phyloP scores from a whole-genome alignment of 108 stramenopile genomes.

The Nannochloropsis oceanica region DNA sequence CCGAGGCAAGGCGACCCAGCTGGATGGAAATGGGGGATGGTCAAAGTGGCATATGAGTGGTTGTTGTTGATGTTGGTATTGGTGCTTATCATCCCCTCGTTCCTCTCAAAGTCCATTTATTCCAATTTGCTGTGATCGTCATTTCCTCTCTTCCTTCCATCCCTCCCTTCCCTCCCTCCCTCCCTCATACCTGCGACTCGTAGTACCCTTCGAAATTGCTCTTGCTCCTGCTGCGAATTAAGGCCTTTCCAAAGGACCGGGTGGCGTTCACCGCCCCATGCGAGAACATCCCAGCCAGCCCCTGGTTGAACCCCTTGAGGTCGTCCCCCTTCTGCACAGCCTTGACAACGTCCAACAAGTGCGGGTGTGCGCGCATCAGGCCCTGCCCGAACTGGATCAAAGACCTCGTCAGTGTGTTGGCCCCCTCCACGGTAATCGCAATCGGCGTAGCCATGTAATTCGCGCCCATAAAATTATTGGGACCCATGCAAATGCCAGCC shows the following conservation, averaged over 20 bases:
- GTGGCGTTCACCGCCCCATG: constrained; percentile 67
- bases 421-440: constrained; percentile 93
- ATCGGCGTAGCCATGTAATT: constrained; percentile 92
- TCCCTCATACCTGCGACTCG: constrained; percentile 41
- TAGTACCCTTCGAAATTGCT: constrained; percentile 55
- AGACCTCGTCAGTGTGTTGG: constrained; percentile 92
- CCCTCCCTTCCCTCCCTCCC: constrained; percentile 59
- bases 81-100: constrained; percentile 31
- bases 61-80: too few relatives aligned
- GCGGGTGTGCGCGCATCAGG: constrained; percentile 88
- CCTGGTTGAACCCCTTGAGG: constrained; percentile 63
- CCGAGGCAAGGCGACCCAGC: constrained; percentile 78
- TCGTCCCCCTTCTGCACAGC: constrained; percentile 60
- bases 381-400: constrained; percentile 97
- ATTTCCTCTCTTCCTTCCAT: constrained; percentile 40
- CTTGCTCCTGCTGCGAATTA: constrained; percentile 6
- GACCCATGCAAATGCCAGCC: constrained; percentile 87
- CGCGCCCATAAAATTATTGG: constrained; percentile 78
- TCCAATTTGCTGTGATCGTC: too few relatives aligned
- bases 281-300: constrained; percentile 71
- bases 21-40: constrained; percentile 17
- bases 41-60: too few relatives aligned
- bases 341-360: constrained; percentile 79
- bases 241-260: constrained; percentile 45
- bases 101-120: too few relatives aligned